Conservation (phyloP, 2,329 filamentous ascomycete genomes). For the Apiospora marii region DNA sequence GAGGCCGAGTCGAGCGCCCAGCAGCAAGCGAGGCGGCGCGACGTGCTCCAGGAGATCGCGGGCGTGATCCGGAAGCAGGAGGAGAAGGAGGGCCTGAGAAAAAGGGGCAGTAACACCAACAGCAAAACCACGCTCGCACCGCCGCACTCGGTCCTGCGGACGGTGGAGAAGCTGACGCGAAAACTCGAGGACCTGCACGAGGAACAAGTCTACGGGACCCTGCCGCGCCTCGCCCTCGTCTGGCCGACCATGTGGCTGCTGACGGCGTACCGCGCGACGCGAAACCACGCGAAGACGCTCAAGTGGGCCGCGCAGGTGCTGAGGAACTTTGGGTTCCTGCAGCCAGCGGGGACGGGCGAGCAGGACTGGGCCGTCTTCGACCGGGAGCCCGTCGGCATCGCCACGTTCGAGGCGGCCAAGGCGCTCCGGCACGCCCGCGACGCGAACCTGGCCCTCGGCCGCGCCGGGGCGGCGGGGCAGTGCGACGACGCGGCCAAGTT, state of each 20-base stretch:
- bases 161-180: conserved; percentile 41
- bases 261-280: conserved; percentile 42
- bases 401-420: conserved; percentile 46
- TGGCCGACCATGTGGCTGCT: conserved; percentile 48
- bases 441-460: conserved; percentile 41
- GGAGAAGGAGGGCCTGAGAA: conserved; percentile 25
- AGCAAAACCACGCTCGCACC: conserved; percentile 28
- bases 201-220: conserved; percentile 37
- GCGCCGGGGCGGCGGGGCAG: conserved; percentile 35
- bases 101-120: neutral
- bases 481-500: conserved; percentile 41
- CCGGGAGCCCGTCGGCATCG: conserved; percentile 38
- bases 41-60: conserved; percentile 7
- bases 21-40: conserved; percentile 31
- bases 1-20: conserved; percentile 38
- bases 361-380: conserved; percentile 32
- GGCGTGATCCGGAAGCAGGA: conserved; percentile 32
- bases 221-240: conserved; percentile 45
- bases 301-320: conserved; percentile 41
- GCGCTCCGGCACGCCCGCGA: conserved; percentile 41
- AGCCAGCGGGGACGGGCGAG: neutral
- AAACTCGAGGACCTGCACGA: conserved; percentile 46
- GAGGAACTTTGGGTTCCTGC: conserved; percentile 44
- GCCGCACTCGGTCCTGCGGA: conserved; percentile 42
- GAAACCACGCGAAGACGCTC: conserved; percentile 44